Evolutionary conservation across 2,329 filamentous ascomycete species (phyloP).

Genomic region (Pseudogymnoascus sp.): DNA sequence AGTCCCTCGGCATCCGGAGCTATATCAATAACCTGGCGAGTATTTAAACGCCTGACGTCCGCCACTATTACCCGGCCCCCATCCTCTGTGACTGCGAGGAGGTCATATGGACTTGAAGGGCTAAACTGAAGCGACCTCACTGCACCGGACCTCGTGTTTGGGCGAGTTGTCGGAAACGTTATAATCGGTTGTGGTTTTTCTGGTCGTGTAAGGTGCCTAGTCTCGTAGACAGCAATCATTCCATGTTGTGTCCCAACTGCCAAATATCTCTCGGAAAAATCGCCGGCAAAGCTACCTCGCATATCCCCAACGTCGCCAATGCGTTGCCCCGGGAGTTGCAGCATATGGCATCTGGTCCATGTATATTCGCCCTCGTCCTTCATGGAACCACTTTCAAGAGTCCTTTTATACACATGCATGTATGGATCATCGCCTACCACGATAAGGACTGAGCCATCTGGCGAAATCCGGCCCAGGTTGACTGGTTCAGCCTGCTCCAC

Average conservation of each 20-base stretch:
- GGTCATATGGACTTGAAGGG: slow-evolving; percentile 73
- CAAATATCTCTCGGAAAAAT: slow-evolving; percentile 65
- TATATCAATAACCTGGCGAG: slow-evolving; percentile 61
- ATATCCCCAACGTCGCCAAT: slow-evolving; percentile 47
- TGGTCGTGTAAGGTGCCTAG: slow-evolving; percentile 38
- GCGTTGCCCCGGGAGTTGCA: slow-evolving; percentile 52
- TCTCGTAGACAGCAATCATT: slow-evolving; percentile 67
- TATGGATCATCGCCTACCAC: slow-evolving; percentile 83
- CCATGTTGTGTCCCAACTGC: slow-evolving; percentile 76
- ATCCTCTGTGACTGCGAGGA: slow-evolving; percentile 91
- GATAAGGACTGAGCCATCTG: slow-evolving; percentile 70
- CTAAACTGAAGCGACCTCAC: slow-evolving; percentile 89
- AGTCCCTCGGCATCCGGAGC: slow-evolving; percentile 49
- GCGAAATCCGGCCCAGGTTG: slow-evolving; percentile 91
- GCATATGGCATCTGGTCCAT: slow-evolving; percentile 45
- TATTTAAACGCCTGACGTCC: slow-evolving; percentile 61
- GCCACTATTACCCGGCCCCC: slow-evolving; percentile 67
- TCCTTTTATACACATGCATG: slow-evolving; percentile 70
- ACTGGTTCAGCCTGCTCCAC: slow-evolving; percentile 75
- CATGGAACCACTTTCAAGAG: slow-evolving; percentile 18
- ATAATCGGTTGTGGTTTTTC: slow-evolving; percentile 58
- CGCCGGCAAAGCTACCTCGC: slow-evolving; percentile 68
- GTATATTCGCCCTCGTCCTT: slow-evolving; percentile 29
- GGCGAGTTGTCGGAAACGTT: slow-evolving; percentile 69
- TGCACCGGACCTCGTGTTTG: slow-evolving; percentile 63